Conservation (phyloP, 345 rosid species). For the Ceriops decandra region DNA sequence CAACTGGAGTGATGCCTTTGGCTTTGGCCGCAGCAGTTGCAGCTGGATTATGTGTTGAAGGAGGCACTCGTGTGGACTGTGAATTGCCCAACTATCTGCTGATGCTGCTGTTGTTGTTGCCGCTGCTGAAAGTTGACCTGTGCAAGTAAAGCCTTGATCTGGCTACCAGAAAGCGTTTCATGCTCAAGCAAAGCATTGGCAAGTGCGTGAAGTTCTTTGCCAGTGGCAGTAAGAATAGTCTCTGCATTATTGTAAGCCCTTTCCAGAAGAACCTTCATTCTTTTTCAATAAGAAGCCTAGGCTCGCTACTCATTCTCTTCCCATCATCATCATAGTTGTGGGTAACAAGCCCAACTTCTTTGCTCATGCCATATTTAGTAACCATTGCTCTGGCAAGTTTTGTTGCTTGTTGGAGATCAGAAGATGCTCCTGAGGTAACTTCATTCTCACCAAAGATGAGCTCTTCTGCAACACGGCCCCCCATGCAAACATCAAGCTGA, state of each 20-base stretch:
- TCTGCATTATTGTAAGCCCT: conserved; percentile 88
- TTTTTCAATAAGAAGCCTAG: conserved; percentile 83
- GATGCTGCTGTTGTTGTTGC: conserved; percentile 43
- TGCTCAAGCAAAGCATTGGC: conserved; percentile 80
- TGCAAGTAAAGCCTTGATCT: conserved; percentile 66
- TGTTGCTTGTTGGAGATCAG: conserved; percentile 86
- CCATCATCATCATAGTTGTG: conserved; percentile 82
- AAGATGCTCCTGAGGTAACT: conserved; percentile 81
- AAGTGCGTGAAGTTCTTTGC: conserved; percentile 78
- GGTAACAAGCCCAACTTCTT: conserved; percentile 73
- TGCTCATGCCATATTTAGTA: conserved; percentile 88
- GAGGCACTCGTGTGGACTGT: conserved; percentile 62
- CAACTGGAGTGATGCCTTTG: conserved; percentile 83
- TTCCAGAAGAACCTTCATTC: conserved; percentile 65
- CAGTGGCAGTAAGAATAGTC: conserved; percentile 61
- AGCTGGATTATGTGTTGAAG: conserved; percentile 68
- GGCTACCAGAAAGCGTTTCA: conserved; percentile 72
- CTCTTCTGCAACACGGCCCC: conserved; percentile 95
- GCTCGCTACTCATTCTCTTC: conserved; percentile 97
- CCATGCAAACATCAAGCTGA: conserved; percentile 88
- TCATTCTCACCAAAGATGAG: conserved; percentile 88
- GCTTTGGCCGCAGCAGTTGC: conserved; percentile 57
- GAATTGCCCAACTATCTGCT: conserved; percentile 46
- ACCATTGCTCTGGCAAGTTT: conserved; percentile 82
- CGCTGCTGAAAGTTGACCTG: conserved; percentile 60